Evolutionary conservation across 352 stramenopile species (phyloP), one percentile per base, ranked within the genome.

Genomic region (Pseudoperonospora humuli): DNA sequence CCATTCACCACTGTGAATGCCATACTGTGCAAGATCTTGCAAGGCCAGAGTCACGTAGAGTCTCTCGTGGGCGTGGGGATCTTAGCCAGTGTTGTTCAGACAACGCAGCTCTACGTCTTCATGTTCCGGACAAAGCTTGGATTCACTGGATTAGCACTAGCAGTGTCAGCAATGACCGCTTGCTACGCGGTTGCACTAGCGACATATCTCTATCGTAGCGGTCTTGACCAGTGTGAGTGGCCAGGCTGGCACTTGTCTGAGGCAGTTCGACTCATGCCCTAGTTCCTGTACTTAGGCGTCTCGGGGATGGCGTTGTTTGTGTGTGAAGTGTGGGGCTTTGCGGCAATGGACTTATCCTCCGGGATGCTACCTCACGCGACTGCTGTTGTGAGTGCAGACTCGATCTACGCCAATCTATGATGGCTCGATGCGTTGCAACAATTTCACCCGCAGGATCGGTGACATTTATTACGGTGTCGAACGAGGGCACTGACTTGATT

Each of bases 281-380:
- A 89, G 45, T 95, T 95, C 40, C 38, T 93, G 1, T 62, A 65
- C 10, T 68, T 95, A 15, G 84, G 82, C 8, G 46, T 91, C 23
- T 86, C 82, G 0, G 84, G 84, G 0, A 68, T 93, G 53, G 57
- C 82, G 26, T 90, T 93, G 74, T 70, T 91, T 23, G 75, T 91
- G 51, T 94, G 87, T 47, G 81, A 95, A 57, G 90, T 82, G 40
- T 89, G 74, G 71, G 78, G 77, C 14, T 95, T 88, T 36, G 80
- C 85, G 7, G 60, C 61, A 0, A 66, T 92, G 29, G 67, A 75
- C n/a, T 56, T 95, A 1, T 57, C 80, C 10, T 81, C 81, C 1
- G 78, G 82, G 10, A 67, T 86, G 42, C 57, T 94, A n/a, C 79
- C 78, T 31, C 54, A 82, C 35, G 69, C 83, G 2, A 75, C 83